Evolutionary conservation across 2,329 filamentous ascomycete genomes (phyloP).

Genomic region (Sporothrix dimorphospora): DNA sequence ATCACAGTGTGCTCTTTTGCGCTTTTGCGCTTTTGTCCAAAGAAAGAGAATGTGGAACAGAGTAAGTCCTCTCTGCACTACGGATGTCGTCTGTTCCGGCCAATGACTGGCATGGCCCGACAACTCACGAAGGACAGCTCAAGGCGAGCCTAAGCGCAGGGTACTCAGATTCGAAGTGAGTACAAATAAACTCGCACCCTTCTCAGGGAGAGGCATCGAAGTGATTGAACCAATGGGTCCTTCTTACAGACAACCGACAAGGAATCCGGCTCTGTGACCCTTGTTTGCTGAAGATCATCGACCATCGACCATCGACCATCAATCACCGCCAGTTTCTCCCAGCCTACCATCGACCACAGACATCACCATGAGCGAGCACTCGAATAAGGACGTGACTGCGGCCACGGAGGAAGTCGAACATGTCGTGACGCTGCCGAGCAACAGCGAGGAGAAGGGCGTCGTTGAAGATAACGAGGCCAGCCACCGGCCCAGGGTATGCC

Average conservation of each 20-base stretch:
- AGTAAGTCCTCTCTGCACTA: not conserved
- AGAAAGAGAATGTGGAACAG: not conserved
- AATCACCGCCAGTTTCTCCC: not conserved
- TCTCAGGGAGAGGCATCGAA: not conserved
- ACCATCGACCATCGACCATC: not conserved
- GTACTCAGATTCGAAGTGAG: not conserved
- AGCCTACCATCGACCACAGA: not conserved
- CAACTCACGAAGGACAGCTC: not conserved
- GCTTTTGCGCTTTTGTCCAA: not conserved
- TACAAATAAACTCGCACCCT: constrained; percentile 5
- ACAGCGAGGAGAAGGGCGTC: not conserved
- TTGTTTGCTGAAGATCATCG: constrained; percentile 1
- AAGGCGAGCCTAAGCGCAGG: too few relatives aligned
- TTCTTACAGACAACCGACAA: not conserved
- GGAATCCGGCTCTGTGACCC: not conserved
- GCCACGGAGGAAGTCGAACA: not conserved
- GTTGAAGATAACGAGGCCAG: not conserved
- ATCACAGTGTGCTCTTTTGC: not conserved
- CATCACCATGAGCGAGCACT: constrained; percentile 1
- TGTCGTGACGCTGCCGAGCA: not conserved
- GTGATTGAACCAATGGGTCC: not conserved
- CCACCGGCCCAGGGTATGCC: not conserved
- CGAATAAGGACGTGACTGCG: not conserved
- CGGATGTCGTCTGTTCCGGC: not conserved
- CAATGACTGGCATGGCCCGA: not conserved